These are phyloP conservation scores for Rubia occidens DNA, from an alignment of 305 asterid species.

Conservation along the genomic window DNA sequence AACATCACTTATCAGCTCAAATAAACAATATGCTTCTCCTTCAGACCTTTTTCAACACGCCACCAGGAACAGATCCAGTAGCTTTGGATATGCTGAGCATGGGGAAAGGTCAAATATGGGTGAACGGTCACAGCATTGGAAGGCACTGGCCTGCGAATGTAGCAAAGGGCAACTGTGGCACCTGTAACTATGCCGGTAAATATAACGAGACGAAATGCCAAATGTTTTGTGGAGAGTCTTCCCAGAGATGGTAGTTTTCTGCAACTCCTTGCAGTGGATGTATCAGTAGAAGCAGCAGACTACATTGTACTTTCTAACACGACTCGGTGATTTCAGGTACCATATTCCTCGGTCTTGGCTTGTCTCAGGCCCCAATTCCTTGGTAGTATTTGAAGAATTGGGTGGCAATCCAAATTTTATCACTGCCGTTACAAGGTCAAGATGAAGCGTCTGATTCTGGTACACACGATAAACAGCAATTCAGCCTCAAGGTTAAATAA, in stretches of 20 bases:
- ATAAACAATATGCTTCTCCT: not conserved
- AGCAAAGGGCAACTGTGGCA: slow-evolving; percentile 57
- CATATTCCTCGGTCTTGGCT: slow-evolving; percentile 90
- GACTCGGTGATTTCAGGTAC: slow-evolving; percentile 42
- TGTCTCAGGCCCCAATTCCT: slow-evolving; percentile 52
- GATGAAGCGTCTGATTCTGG: slow-evolving; percentile 7
- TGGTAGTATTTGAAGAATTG: slow-evolving; percentile 83
- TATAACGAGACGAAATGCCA: slow-evolving; percentile 62
- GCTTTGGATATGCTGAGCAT: slow-evolving; percentile 33
- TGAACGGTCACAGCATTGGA: slow-evolving; percentile 33
- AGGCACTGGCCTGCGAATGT: slow-evolving; percentile 49
- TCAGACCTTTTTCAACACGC: slow-evolving; percentile 32
- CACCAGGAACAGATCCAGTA: slow-evolving; percentile 29
- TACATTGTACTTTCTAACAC: slow-evolving; percentile 1
- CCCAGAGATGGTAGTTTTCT: slow-evolving; percentile 66
- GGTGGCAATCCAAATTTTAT: slow-evolving; percentile 77
- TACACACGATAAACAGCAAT: not conserved
- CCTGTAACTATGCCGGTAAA: slow-evolving; percentile 59
- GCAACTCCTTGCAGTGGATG: not conserved
- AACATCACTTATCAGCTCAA: slow-evolving; percentile 17
- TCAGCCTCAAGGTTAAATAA: not conserved
- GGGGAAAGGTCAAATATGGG: slow-evolving; percentile 40
- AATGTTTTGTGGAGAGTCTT: slow-evolving; percentile 55
- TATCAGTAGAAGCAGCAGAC: not conserved
- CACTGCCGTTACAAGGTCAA: slow-evolving; percentile 44